Evolutionary conservation across 1,284 basidiomycete genomes (phyloP), one percentile per base, ranked within the genome.

Genomic region (Cryptococcus sp.): DNA sequence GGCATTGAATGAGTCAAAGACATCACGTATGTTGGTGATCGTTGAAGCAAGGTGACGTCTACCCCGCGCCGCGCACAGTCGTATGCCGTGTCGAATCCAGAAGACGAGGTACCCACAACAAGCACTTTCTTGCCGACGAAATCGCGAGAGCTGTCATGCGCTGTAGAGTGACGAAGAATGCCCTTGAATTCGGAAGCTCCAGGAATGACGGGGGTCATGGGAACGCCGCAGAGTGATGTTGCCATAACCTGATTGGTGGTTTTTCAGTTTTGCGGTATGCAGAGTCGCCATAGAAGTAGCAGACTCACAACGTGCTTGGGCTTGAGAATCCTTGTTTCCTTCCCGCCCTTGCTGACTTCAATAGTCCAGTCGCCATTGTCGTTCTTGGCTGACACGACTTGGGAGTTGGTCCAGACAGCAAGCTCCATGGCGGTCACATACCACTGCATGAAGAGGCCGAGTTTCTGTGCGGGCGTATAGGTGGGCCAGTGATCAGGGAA

Each of bases 1-100:
- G 16, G 75, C 72, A 53, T 74, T 86, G 20, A 83, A 61, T 39
- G 79, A 81, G 59, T 61, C 43, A 72, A 56, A 11, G 61, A 64
- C 82, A 87, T 85, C 63, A 88, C 74, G 69, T 86, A 86, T 3
- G 84, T 87, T 2, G 83, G 80, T 34, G 80, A 80, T 40, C 87
- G 80, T 70, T 88, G 87, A 59, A 83, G 82, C 71, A 87, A 81
- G 3, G 85, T 86, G 2, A 86, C 81, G 75, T 82, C 81, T 19
- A 82, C 74, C 29, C 78, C 81, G 54, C 81, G 73, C 6, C 80
- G 74, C n/a, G 74, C 77, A 52, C 79, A 80, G 58, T 83, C 83
- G 44, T 75, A 72, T 8, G 79, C 76, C 25, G 83, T 79, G 60
- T 73, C 64, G 53, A 73, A 66, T 44, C 82, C 84, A n/a, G 85